Conservation (phyloP, 2,329 filamentous ascomycete genomes). For the Aspergillus sojae region DNA sequence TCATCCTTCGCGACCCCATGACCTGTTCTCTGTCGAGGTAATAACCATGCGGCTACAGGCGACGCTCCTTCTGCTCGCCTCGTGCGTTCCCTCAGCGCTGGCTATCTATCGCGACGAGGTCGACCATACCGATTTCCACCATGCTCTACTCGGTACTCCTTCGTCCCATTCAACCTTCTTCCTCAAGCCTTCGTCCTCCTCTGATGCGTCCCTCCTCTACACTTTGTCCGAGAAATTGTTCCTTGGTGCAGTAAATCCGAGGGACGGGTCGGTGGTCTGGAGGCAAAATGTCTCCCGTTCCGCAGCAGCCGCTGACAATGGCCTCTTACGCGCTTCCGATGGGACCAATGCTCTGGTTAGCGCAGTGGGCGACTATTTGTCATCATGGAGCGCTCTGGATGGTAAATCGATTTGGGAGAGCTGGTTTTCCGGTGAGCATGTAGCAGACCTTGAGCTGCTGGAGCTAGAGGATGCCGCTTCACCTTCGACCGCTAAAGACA, state of each 20-base stretch:
- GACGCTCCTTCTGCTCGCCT: slow-evolving; percentile 42
- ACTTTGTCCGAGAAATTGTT: slow-evolving; percentile 83
- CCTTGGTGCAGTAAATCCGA: slow-evolving; percentile 85
- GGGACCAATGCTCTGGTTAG: slow-evolving; percentile 77
- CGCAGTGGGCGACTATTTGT: slow-evolving; percentile 69
- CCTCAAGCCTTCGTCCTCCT: slow-evolving; percentile 78
- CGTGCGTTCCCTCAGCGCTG: slow-evolving; percentile 54
- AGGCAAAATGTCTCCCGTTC: slow-evolving; percentile 70
- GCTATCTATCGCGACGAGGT: slow-evolving; percentile 91
- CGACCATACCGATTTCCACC: slow-evolving; percentile 88
- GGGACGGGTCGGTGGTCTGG: slow-evolving; percentile 83
- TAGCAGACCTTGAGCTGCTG: slow-evolving; percentile 68
- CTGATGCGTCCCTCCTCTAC: slow-evolving; percentile 87
- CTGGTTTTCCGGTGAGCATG: slow-evolving; percentile 54
- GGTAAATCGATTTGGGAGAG: slow-evolving; percentile 78
- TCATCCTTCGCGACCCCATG: slow-evolving; percentile 32
- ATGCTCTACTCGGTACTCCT: slow-evolving; percentile 82
- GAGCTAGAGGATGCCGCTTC: slow-evolving; percentile 63
- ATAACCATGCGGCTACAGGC: slow-evolving; percentile 46
- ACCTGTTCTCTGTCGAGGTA: slow-evolving; percentile 27
- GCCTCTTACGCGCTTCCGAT: slow-evolving; percentile 70
- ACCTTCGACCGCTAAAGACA: slow-evolving; percentile 57
- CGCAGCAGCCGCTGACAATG: slow-evolving; percentile 19
- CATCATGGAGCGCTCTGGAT: slow-evolving; percentile 80
- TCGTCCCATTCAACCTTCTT: slow-evolving; percentile 88